Evolutionary conservation across 2,329 filamentous ascomycete genomes (phyloP).

Genomic region (Xylariaceae sp.): DNA sequence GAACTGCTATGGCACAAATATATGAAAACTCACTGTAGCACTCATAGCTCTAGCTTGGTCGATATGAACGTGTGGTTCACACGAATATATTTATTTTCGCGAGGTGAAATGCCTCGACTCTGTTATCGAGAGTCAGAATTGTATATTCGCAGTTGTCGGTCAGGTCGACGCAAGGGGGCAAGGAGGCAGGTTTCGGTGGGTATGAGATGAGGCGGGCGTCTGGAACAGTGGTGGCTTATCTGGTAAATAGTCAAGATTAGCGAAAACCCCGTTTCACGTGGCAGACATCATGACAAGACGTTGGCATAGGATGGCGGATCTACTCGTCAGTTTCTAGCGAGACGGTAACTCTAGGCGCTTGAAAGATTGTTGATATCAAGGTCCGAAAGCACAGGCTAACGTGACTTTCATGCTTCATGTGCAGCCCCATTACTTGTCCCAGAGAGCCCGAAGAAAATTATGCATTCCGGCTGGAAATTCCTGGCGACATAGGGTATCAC

Average conservation of each 20-base stretch:
- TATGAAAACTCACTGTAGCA: slow-evolving; percentile 27
- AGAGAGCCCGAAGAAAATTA: background rate
- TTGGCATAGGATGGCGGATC: background rate
- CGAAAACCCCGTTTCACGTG: background rate
- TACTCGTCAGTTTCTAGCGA: background rate
- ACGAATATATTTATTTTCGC: background rate
- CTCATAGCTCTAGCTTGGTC: slow-evolving; percentile 24
- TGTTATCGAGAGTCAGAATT: background rate
- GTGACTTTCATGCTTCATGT: background rate
- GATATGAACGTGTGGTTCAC: background rate
- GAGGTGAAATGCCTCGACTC: background rate
- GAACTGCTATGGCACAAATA: background rate
- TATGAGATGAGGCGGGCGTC: slow-evolving; percentile 14
- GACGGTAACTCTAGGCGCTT: background rate
- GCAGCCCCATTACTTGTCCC: background rate
- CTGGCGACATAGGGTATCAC: background rate
- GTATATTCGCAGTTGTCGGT: background rate
- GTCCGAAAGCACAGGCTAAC: background rate
- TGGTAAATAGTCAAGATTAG: slow-evolving; percentile 7
- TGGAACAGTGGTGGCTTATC: slow-evolving; percentile 7
- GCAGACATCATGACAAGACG: background rate
- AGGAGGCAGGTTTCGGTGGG: slow-evolving; percentile 4
- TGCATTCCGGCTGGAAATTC: background rate
- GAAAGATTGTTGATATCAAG: slow-evolving; percentile 8
- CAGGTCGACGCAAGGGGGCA: background rate